phyloP scores from a whole-genome alignment of 1,139 yeast species.

The Geotrichum candidum region DNA sequence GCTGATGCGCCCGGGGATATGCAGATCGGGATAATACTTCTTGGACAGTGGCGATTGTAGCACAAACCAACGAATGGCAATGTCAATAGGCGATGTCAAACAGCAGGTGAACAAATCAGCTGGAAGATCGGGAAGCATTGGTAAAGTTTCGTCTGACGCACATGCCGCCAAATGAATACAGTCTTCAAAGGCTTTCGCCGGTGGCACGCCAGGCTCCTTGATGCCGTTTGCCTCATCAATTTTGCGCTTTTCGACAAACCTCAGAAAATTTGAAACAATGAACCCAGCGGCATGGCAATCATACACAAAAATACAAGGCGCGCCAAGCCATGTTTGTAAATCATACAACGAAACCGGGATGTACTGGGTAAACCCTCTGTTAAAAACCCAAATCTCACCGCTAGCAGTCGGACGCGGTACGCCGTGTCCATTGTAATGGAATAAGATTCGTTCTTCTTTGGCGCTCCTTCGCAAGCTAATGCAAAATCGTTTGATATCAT shows the following conservation, averaged over 20 bases:
- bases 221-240: conserved; percentile 60
- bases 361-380: conserved; percentile 93
- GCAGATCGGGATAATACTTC: conserved; percentile 37
- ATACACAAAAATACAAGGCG: conserved; percentile 91
- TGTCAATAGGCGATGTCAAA: conserved; percentile 90
- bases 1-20: conserved; percentile 83
- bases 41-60: conserved; percentile 61
- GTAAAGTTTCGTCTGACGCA: conserved; percentile 73
- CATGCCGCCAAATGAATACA: conserved; percentile 95
- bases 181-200: conserved; percentile 67
- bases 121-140: conserved; percentile 92
- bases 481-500: conserved; percentile 89
- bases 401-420: conserved; percentile 96
- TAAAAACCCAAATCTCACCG: conserved; percentile 99
- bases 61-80: conserved; percentile 86
- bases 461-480: conserved; percentile 84
- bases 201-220: conserved; percentile 35
- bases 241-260: conserved; percentile 83
- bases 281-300: conserved; percentile 96
- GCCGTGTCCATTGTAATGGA: conserved; percentile 97
- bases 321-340: conserved; percentile 94
- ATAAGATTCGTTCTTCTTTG: conserved; percentile 75
- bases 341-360: conserved; percentile 93
- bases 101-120: conserved; percentile 96
- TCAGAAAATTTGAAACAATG: conserved; percentile 81